Evolutionary conservation across 2,329 filamentous ascomycete species (phyloP).

Genomic region (Fusarium longipes): DNA sequence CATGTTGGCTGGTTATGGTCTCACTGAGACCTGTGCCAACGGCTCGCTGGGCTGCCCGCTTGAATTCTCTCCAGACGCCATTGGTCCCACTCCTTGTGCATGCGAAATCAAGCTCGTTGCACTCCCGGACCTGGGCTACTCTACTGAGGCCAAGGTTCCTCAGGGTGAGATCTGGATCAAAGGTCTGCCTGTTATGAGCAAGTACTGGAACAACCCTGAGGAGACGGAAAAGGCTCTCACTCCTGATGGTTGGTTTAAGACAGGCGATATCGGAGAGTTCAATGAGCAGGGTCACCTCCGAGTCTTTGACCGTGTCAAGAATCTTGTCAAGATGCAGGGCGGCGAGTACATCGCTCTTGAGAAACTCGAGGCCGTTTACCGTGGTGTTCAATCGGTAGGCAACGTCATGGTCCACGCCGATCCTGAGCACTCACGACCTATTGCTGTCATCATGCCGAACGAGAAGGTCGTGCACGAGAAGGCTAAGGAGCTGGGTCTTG

Average conservation of each 20-base stretch:
- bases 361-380: slow-evolving; percentile 93
- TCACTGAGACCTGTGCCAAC: slow-evolving; percentile 92
- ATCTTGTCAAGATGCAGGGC: slow-evolving; percentile 93
- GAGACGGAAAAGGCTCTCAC: slow-evolving; percentile 85
- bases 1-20: slow-evolving; percentile 93
- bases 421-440: slow-evolving; percentile 76
- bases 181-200: slow-evolving; percentile 77
- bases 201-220: slow-evolving; percentile 87
- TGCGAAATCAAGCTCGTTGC: slow-evolving; percentile 94
- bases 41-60: slow-evolving; percentile 85
- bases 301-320: slow-evolving; percentile 98
- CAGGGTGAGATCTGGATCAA: slow-evolving; percentile 95
- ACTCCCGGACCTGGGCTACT: slow-evolving; percentile 88
- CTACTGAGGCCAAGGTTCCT: slow-evolving; percentile 76
- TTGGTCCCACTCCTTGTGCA: slow-evolving; percentile 81
- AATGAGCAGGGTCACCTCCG: slow-evolving; percentile 81
- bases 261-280: slow-evolving; percentile 94
- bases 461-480: slow-evolving; percentile 71
- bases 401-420: slow-evolving; percentile 92
- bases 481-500: slow-evolving; percentile 70
- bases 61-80: slow-evolving; percentile 80
- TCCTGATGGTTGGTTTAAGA: slow-evolving; percentile 94
- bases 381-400: slow-evolving; percentile 78
- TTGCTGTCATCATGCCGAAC: slow-evolving; percentile 81
- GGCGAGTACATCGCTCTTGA: slow-evolving; percentile 98